These are phyloP conservation scores for Phlebiopsis gigantea DNA, from an alignment of 768 basidiomycete species.

Conservation along the genomic window DNA sequence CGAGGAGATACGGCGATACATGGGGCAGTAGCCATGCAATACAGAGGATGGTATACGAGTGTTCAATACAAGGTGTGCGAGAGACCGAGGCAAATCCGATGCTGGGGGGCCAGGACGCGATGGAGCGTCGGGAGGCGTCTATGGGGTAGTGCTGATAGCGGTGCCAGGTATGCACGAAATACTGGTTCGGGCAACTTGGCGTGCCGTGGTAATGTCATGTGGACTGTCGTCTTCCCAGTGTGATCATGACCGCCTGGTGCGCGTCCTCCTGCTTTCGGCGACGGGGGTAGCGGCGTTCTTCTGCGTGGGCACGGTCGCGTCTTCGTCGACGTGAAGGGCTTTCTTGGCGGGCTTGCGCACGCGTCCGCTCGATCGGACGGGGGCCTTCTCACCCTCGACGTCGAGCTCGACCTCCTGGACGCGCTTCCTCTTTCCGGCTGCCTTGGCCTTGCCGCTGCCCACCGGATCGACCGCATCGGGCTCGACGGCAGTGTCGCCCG, in stretches of 20 bases:
- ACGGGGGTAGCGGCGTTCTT: neutral
- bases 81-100: neutral
- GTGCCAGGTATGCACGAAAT: too few species aligned
- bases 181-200: too few species aligned
- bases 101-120: neutral
- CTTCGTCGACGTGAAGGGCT: neutral
- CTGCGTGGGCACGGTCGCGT: neutral
- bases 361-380: slow-evolving; percentile 4
- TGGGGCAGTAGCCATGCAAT: neutral
- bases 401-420: neutral
- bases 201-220: too few species aligned
- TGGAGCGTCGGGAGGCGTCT: neutral
- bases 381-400: neutral
- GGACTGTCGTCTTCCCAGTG: too few species aligned
- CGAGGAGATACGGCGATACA: neutral
- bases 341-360: slow-evolving; percentile 7
- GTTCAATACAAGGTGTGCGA: neutral
- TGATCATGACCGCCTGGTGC: neutral
- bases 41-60: neutral
- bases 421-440: neutral
- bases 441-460: neutral
- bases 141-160: neutral
- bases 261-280: neutral
- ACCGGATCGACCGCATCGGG: neutral
- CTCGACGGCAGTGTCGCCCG: slow-evolving; percentile 1